A percentile compares a stretch with the other conserved stretches of the same genome.
Evolutionary conservation across 129 eudicot species (phyloP).

Genomic region (Dittrichia graveolens): DNA sequence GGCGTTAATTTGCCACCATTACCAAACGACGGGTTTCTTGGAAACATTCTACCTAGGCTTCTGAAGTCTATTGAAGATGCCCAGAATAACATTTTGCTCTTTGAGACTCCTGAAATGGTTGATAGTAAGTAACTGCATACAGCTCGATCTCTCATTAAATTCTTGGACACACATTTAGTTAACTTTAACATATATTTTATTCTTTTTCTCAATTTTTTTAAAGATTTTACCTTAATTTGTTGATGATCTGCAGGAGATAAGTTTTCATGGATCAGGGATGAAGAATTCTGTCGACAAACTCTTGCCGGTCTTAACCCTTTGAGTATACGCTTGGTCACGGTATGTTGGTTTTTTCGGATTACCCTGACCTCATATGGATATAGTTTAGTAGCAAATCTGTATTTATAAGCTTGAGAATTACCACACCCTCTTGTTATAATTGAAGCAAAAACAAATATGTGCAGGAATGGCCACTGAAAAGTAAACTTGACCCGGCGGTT

Average conservation of each 20-base stretch:
- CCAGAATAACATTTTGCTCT: conserved; percentile 41
- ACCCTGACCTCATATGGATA: too few relatives aligned
- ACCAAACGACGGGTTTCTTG: conserved; percentile 23
- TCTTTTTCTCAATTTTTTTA: neutral
- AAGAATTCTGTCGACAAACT: conserved; percentile 68
- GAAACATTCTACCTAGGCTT: conserved; percentile 48
- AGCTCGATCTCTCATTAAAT: neutral
- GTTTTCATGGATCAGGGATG: conserved; percentile 70
- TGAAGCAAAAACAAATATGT: neutral
- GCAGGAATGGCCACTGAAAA: conserved; percentile 81
- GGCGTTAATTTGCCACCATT: conserved; percentile 42
- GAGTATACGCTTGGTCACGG: conserved; percentile 59
- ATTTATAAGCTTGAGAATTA: too few relatives aligned
- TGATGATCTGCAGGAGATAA: conserved; percentile 59
- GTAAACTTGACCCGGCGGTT: conserved; percentile 54
- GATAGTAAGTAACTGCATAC: conserved; percentile 38
- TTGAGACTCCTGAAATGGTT: conserved; percentile 61
- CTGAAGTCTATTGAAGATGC: conserved; percentile 41
- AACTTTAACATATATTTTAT: too few relatives aligned
- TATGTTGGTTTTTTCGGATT: conserved; percentile 24
- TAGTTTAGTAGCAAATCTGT: too few relatives aligned
- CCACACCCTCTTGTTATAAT: too few relatives aligned
- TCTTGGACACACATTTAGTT: too few relatives aligned
- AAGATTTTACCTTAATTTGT: neutral
- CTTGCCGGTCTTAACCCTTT: conserved; percentile 75